Evolutionary conservation across 257 asterid species (phyloP).

Genomic region (Ajuga chamaepitys): DNA sequence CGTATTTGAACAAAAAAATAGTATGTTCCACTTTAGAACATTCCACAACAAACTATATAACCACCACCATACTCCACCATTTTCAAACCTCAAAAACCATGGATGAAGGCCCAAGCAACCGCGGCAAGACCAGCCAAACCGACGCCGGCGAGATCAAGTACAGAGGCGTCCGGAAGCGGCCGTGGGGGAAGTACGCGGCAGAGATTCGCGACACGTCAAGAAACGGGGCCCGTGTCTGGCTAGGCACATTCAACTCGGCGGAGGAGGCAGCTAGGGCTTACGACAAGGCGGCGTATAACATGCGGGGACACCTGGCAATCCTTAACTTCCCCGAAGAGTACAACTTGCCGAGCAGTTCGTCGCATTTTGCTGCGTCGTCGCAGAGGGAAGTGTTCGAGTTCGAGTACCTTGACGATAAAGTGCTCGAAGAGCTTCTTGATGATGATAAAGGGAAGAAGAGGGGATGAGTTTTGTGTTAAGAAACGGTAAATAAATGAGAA

Average conservation of each 20-base stretch:
- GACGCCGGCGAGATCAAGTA: conserved; percentile 25
- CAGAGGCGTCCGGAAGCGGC: conserved; percentile 42
- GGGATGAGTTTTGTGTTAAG: not conserved
- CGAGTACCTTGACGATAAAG: conserved; percentile 34
- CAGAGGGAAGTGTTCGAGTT: conserved; percentile 11
- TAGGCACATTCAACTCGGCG: conserved; percentile 37
- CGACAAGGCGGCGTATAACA: conserved; percentile 35
- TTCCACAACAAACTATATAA: conserved; percentile 12
- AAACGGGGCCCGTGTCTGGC: conserved; percentile 37
- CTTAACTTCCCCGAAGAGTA: conserved; percentile 42
- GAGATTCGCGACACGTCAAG: conserved; percentile 36
- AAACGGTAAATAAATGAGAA: not conserved
- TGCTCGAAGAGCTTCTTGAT: conserved; percentile 40
- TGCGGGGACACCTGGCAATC: conserved; percentile 37
- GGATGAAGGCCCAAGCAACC: conserved; percentile 8
- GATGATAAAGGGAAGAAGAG: conserved; percentile 13
- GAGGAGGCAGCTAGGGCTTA: conserved; percentile 44
- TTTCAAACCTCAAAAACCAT: not conserved
- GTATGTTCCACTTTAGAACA: not conserved
- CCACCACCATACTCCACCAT: not conserved
- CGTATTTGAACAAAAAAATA: not conserved
- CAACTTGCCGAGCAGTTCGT: conserved; percentile 25
- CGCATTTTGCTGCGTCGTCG: conserved; percentile 20
- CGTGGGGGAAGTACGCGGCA: conserved; percentile 44
- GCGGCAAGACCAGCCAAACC: not conserved